Evolutionary conservation across 441 rosid genomes (phyloP).

Genomic region (Gossypium davidsonii): DNA sequence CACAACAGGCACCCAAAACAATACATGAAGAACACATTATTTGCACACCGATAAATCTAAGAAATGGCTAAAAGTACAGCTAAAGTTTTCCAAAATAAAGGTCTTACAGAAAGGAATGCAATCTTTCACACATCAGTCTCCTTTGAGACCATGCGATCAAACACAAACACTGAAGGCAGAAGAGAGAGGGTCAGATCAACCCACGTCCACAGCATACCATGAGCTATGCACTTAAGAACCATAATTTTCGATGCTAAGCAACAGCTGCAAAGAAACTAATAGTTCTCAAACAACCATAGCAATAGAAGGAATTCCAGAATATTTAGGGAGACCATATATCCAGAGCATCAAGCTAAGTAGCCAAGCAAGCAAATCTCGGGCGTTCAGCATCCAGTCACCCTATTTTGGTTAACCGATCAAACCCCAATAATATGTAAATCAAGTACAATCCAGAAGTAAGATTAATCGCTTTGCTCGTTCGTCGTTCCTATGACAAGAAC

Average conservation of each 20-base stretch:
- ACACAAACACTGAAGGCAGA: slow-evolving; percentile 18
- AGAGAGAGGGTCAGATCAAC: slow-evolving; percentile 18
- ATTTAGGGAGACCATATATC: slow-evolving; percentile 3
- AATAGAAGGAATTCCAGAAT: not conserved
- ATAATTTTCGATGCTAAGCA: not conserved
- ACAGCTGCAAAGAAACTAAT: not conserved
- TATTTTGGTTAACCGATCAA: not conserved
- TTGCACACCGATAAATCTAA: slow-evolving; percentile 40
- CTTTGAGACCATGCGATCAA: slow-evolving; percentile 27
- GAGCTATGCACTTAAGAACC: not conserved
- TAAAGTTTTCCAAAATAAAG: slow-evolving; percentile 22
- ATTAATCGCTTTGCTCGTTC: not conserved
- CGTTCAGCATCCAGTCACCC: not conserved
- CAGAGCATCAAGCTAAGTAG: not conserved
- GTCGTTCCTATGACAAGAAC: not conserved
- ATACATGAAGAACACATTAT: slow-evolving; percentile 43
- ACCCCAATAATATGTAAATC: not conserved
- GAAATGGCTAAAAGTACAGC: slow-evolving; percentile 36
- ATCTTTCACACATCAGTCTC: slow-evolving; percentile 28
- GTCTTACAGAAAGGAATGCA: slow-evolving; percentile 35
- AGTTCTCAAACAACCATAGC: not conserved
- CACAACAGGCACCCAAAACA: slow-evolving; percentile 39
- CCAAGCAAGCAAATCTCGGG: not conserved
- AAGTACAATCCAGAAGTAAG: not conserved
- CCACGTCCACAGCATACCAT: not conserved